Evolutionary conservation across 1,284 basidiomycete species (phyloP), one percentile per base, ranked within the genome.

Genomic region (Phenoliferia sp.): DNA sequence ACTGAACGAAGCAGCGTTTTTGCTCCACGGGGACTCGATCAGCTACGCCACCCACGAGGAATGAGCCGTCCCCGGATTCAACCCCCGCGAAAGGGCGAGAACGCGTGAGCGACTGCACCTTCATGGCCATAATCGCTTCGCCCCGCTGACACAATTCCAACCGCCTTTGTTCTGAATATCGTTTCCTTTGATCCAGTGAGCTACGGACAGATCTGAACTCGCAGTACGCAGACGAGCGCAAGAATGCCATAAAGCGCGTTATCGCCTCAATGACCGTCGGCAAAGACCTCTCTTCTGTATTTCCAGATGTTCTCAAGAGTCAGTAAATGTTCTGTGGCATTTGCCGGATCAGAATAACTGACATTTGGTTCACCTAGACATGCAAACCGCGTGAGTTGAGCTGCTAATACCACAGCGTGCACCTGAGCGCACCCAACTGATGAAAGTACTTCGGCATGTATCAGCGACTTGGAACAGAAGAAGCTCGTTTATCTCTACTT

Each of bases 401-500:
- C 16, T 9, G 54, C 10, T 26, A 31, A 15, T 26, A n/a, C 15
- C 39, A 48, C 39, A 52, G 48, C 7, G 48, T 6, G 5, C 48
- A 19, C 48, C 7, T 26, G 48, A 19, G 48, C 48, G 5, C 22
- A 19, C 48, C 48, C n/a, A 5, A 19, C 31, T 26, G 61, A 44
- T 56, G 50, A 56, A 31, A 26, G 10, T 3, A 34, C 34, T 26
- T 16, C 39, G 26, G 10, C 55, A 7, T 19, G 28, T 93, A 78
- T 92, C 92, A 29, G 92, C 26, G 54, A 94, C 78, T 85, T 95
- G 62, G 93, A 94, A 78, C 92, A 94, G 80, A 95, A 94, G 84
- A 94, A 95, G 80, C 89, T 99, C 57, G 95, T 98, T 31, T 99
- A 99, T 77, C 87, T 98, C 57, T 99, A 97, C 79, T 87, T 98